Evolutionary conservation across 495 filamentous ascomycete genomes (phyloP).

Genomic region (Penicillium ucsense): DNA sequence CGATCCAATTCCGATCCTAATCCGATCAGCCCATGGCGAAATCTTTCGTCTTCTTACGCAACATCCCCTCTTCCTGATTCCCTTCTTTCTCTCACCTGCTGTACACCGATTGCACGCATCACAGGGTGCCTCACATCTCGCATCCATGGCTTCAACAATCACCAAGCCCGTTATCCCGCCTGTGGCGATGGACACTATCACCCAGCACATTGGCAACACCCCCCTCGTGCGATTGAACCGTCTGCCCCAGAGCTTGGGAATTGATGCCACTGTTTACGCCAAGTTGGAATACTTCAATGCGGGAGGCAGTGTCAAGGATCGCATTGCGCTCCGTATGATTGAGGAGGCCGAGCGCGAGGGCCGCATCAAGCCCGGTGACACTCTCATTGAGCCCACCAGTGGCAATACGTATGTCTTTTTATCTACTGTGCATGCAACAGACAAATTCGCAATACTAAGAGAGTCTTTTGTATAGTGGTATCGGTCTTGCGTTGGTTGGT

Average conservation of each 20-base stretch:
- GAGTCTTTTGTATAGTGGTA: conserved; percentile 48
- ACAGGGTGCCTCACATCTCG: neutral
- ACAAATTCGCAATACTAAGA: too few species aligned
- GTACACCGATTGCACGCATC: neutral
- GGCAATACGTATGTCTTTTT: conserved; percentile 69
- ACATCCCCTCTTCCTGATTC: neutral
- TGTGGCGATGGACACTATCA: conserved; percentile 48
- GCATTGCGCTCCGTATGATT: conserved; percentile 95
- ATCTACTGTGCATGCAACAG: too few species aligned
- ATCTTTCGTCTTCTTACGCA: neutral
- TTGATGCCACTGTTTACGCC: conserved; percentile 83
- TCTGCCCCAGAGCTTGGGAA: conserved; percentile 79
- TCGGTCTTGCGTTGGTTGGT: conserved; percentile 85
- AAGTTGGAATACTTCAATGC: conserved; percentile 98
- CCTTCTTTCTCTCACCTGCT: neutral
- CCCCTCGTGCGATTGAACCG: conserved; percentile 87
- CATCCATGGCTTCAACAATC: conserved; percentile 11
- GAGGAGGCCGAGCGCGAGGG: conserved; percentile 87
- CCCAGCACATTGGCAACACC: conserved; percentile 82
- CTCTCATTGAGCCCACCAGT: conserved; percentile 93
- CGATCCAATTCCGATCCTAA: conserved; percentile 3
- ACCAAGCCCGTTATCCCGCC: conserved; percentile 42
- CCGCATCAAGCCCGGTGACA: conserved; percentile 94
- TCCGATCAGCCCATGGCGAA: conserved; percentile 7
- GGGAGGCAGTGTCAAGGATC: conserved; percentile 94